Base-by-base conservation (phyloP, 2,329 filamentous ascomycete species). In the Metarhizium robertsii region DNA sequence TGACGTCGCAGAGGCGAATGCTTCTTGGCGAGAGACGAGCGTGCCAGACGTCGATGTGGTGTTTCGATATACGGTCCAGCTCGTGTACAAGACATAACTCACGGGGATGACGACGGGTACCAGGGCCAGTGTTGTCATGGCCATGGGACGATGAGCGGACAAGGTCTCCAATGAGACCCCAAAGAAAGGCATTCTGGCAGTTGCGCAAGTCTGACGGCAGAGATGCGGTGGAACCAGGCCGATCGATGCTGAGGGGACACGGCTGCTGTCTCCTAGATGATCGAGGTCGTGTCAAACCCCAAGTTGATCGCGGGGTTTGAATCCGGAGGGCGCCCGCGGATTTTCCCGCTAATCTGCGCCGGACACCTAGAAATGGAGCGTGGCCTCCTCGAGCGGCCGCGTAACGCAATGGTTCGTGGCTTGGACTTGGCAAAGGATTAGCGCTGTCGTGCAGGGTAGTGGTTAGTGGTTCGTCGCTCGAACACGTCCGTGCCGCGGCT, bases 71-170 rank as follows among this genome's bases (percentile, higher is more conserved):
- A 61, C 54, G 4, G 43, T n/a, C 25, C 53, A 55, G 53, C 55
- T 53, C 11, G 57, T 20, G 51, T 57, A 61, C 5, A 57, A 20
- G 43, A 59, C 52, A 47, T 61, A 60, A 13, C 53, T 55, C 38
- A 54, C 43, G 52, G 60, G 59, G 8, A 58, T 38, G 5, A 56
- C 53, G n/a, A 53, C 29, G 30, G 55, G 55, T 32, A 56, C 32
- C 29, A 45, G n/a, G 51, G 50, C 29, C 36, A 56, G 32, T 8
- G 50, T 20, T 13, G 36, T 36, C 3, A 45, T 45, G 20, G 55
- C 29, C n/a, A 30, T 48, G 8, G 25, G 45, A 14, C 45, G 20
- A 30, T 30, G n/a, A 11, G 25, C 25, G 5, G 45, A 30, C 20
- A 29, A 30, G 13, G 25, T 16, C 45, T 16, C 45, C 6, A 48